Evolutionary conservation across 805 yeast species (phyloP).

Genomic region (Yamadazyma insecticola): DNA sequence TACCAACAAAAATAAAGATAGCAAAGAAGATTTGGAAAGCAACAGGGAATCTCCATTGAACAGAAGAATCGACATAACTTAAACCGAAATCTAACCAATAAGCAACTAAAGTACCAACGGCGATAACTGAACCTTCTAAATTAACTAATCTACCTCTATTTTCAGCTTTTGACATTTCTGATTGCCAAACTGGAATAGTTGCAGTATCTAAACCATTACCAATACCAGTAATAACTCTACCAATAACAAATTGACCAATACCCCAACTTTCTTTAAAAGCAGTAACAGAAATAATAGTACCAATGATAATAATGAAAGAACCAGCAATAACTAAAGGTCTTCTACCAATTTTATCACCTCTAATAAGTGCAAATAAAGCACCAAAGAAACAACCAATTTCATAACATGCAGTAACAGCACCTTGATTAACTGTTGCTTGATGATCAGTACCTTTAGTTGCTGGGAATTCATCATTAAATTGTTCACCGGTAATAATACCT

Average conservation of each 20-base stretch:
- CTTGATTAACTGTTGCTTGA: slow-evolving; percentile 54
- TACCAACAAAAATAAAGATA: slow-evolving; percentile 33
- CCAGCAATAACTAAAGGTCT: slow-evolving; percentile 36
- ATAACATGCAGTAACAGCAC: slow-evolving; percentile 66
- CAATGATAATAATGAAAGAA: slow-evolving; percentile 34
- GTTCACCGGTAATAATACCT: slow-evolving; percentile 36
- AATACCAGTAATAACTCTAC: slow-evolving; percentile 45
- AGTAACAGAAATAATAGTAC: slow-evolving; percentile 36
- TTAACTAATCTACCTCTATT: slow-evolving; percentile 37
- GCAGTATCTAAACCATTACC: slow-evolving; percentile 42
- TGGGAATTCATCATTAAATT: slow-evolving; percentile 36
- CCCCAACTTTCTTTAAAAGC: slow-evolving; percentile 42
- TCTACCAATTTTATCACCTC: slow-evolving; percentile 40
- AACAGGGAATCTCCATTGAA: slow-evolving; percentile 44
- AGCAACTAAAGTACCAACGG: slow-evolving; percentile 68
- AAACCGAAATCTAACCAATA: slow-evolving; percentile 62
- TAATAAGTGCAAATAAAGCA: slow-evolving; percentile 35
- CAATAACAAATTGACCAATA: slow-evolving; percentile 67
- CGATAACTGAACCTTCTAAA: slow-evolving; percentile 50
- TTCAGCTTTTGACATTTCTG: slow-evolving; percentile 41
- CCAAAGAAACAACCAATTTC: slow-evolving; percentile 55
- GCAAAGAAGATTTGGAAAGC: slow-evolving; percentile 63
- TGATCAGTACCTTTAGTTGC: slow-evolving; percentile 29
- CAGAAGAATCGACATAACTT: slow-evolving; percentile 51
- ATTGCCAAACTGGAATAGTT: slow-evolving; percentile 44